Conservation (phyloP, 83 land plant genomes). For the Picea abies region DNA sequence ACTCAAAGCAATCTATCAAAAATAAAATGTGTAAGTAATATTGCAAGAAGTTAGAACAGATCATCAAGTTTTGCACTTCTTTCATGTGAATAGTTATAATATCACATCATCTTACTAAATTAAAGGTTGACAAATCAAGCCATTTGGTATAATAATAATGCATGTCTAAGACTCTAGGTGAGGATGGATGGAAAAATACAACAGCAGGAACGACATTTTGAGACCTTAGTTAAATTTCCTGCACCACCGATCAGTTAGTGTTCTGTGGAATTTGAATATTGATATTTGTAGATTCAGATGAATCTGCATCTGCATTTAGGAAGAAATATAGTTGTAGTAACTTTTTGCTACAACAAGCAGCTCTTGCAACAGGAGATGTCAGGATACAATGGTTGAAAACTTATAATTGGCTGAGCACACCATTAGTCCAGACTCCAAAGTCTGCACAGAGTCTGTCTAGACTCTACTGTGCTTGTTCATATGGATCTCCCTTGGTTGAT, state of each 20-base stretch:
- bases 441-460: neutral
- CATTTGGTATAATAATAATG: slow-evolving; percentile 5
- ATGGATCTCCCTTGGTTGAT: neutral
- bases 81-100: neutral
- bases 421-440: neutral
- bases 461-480: neutral
- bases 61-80: neutral
- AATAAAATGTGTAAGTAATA: slow-evolving; percentile 4
- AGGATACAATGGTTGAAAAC: neutral
- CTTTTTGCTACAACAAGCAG: neutral
- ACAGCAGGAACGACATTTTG: neutral
- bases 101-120: neutral
- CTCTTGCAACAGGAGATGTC: slow-evolving; percentile 9
- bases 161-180: neutral
- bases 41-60: neutral
- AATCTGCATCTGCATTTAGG: neutral
- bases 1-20: neutral
- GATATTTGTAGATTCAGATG: neutral
- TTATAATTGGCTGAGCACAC: neutral
- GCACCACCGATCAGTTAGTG: neutral
- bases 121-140: neutral
- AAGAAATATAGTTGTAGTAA: slow-evolving; percentile 1
- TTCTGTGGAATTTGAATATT: neutral
- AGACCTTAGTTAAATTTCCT: slow-evolving; percentile 2
- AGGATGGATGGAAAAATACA: neutral